Percentiles rank a stretch among this genome's conserved stretches.
These are phyloP conservation scores for Fusarium sp. DNA, from an alignment of 2,329 filamentous ascomycete genomes.

Conservation along the genomic window DNA sequence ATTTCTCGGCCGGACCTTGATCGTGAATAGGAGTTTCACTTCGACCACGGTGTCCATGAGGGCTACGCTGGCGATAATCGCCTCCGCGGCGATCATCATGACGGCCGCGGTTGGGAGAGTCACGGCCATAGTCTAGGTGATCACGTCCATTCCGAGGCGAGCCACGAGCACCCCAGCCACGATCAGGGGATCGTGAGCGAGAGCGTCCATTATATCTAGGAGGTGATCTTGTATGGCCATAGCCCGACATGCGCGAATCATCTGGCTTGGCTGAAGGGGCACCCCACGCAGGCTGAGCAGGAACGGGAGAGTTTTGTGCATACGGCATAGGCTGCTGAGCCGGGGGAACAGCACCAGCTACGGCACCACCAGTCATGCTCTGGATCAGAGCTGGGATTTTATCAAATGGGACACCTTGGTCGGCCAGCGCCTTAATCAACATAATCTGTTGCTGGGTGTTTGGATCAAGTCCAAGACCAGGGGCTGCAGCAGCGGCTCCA, in stretches of 20 bases:
- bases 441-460: slow-evolving; percentile 77
- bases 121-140: slow-evolving; percentile 80
- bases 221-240: slow-evolving; percentile 71
- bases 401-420: slow-evolving; percentile 80
- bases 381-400: slow-evolving; percentile 74
- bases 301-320: slow-evolving; percentile 57
- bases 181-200: slow-evolving; percentile 82
- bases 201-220: slow-evolving; percentile 70
- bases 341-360: slow-evolving; percentile 48
- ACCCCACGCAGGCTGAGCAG: slow-evolving; percentile 49
- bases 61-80: slow-evolving; percentile 91
- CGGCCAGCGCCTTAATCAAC: slow-evolving; percentile 78
- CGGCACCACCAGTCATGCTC: slow-evolving; percentile 56
- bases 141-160: slow-evolving; percentile 71
- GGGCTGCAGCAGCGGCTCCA: slow-evolving; percentile 46
- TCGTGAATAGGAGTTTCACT: slow-evolving; percentile 66
- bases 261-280: slow-evolving; percentile 48
- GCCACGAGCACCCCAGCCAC: slow-evolving; percentile 74
- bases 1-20: slow-evolving; percentile 65
- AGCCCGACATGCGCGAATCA: slow-evolving; percentile 67
- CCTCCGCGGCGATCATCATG: slow-evolving; percentile 68
- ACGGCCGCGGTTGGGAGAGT: slow-evolving; percentile 71
- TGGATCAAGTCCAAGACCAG: slow-evolving; percentile 57
- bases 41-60: slow-evolving; percentile 73
- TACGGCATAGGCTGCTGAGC: slow-evolving; percentile 49